Evolutionary conservation across 2,329 filamentous ascomycete species (phyloP), one percentile per base, ranked within the genome.

Genomic region (Xylaria sp.): DNA sequence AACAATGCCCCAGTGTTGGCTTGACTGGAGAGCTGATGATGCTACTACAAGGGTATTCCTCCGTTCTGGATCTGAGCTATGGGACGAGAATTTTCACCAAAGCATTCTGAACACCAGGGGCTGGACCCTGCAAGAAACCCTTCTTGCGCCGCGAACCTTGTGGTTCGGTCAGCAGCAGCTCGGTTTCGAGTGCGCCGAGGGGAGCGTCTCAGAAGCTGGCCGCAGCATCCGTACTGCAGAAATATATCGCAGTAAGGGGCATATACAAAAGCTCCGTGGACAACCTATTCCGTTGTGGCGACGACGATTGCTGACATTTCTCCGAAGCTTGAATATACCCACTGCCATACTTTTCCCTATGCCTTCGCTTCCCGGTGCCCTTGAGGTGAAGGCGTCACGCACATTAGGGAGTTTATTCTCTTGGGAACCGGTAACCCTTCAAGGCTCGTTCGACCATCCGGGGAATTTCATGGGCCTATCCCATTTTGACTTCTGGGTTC

Each of bases 41-140:
- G 42, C 40, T 48, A 35, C 42, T 29, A 23, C 25, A 44, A 51
- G 23, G 21, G 47, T 50, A 12, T 50, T 50, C 47, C 47, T 50
- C 23, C 47, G 47, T 27, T 25, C 21, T 27, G 47, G 47, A 50
- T 13, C 47, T 27, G 47, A 50, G 47, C 21, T 50, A 50, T 50
- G 47, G 47, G 47, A 50, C 47, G 47, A 50, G 47, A 42, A 54
- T 32, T 27, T 60, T 10, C 50, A 42, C 37, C 21, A 54, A 25
- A 55, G 27, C 25, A 10, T 25, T 63, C n/a, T 23, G 35, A 9
- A 44, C 18, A 35, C 50, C 21, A 57, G 60, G 12, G 60, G 60
- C 25, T 63, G 51, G 60, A 40, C 42, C 10, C 35, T 63, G n/a
- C 60, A 63, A 37, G 60, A 63, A 47, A 51, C 47, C 2, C 37